Percentiles rank a stretch among this genome's conserved stretches.
These are phyloP conservation scores for Allium cepa DNA, from an alignment of 106 monocot species.

Conservation along the genomic window DNA sequence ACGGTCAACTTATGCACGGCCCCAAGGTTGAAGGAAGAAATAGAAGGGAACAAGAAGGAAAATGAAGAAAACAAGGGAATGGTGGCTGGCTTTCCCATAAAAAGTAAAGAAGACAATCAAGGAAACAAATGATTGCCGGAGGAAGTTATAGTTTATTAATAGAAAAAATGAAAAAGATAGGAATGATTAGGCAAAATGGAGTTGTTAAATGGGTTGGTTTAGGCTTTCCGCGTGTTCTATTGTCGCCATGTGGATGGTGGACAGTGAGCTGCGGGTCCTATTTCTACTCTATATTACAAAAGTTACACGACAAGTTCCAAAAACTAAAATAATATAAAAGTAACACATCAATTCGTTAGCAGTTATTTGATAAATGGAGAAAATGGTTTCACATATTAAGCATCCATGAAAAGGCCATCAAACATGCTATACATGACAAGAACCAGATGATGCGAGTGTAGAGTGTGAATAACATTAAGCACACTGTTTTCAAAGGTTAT, in stretches of 20 bases:
- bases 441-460: too few species aligned
- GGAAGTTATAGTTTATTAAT: slow-evolving; percentile 1
- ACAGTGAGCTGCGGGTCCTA: too few species aligned
- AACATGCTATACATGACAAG: too few species aligned
- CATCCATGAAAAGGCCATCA: too few species aligned
- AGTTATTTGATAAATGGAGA: too few species aligned
- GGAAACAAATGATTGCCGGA: not conserved
- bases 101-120: not conserved
- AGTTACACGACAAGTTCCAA: too few species aligned
- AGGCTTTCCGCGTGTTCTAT: not conserved
- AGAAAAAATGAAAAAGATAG: not conserved
- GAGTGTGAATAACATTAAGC: too few species aligned
- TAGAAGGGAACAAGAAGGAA: not conserved
- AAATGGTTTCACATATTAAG: too few species aligned
- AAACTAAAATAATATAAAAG: too few species aligned
- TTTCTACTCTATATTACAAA: too few species aligned
- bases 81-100: not conserved
- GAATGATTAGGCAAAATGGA: not conserved
- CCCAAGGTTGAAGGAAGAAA: not conserved
- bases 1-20: not conserved
- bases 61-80: not conserved
- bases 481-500: too few species aligned
- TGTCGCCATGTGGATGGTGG: slow-evolving; percentile 14
- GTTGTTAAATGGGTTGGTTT: not conserved
- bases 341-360: too few species aligned